These are phyloP conservation scores for Pontederia paniculata DNA, from an alignment of 176 grass and related monocot species.

Conservation along the genomic window DNA sequence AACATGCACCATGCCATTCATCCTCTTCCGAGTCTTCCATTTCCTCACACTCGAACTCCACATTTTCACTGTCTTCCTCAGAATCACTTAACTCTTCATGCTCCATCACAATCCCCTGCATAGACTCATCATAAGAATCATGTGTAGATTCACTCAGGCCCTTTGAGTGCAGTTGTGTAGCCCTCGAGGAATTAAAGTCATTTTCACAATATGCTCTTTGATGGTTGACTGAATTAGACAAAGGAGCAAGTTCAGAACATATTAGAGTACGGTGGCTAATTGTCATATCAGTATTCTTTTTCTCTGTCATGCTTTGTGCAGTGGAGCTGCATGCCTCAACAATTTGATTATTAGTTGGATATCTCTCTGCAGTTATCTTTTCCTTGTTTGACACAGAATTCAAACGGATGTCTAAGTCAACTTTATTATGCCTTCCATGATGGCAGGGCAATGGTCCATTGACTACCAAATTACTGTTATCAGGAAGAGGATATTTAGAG, in stretches of 20 bases:
- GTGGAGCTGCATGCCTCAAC: constrained; percentile 2
- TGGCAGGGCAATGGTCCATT: constrained; percentile 24
- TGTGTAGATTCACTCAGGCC: constrained; percentile 25
- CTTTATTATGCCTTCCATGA: constrained; percentile 39
- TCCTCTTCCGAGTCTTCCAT: constrained; percentile 11
- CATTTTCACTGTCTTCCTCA: constrained; percentile 57
- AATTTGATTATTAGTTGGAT: constrained; percentile 8
- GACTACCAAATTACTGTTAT: constrained; percentile 21
- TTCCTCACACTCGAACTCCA: constrained; percentile 44
- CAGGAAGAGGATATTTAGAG: constrained; percentile 22
- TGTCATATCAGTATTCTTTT: constrained; percentile 19
- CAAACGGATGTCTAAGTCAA: constrained; percentile 73
- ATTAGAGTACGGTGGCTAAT: not conserved
- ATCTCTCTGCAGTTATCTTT: constrained; percentile 3
- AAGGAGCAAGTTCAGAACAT: constrained; percentile 6
- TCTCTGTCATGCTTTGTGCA: not conserved
- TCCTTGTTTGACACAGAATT: constrained; percentile 33
- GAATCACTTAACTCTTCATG: constrained; percentile 95
- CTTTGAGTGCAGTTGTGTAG: constrained; percentile 24
- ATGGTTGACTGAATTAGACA: constrained; percentile 8
- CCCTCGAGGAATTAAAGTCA: constrained; percentile 17
- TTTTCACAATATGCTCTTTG: constrained; percentile 23
- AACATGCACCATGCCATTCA: not conserved
- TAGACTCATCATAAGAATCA: constrained; percentile 45
- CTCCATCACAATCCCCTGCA: constrained; percentile 83